phyloP scores from a whole-genome alignment of 768 basidiomycete species.

The Gloeostereum incarnatum region DNA sequence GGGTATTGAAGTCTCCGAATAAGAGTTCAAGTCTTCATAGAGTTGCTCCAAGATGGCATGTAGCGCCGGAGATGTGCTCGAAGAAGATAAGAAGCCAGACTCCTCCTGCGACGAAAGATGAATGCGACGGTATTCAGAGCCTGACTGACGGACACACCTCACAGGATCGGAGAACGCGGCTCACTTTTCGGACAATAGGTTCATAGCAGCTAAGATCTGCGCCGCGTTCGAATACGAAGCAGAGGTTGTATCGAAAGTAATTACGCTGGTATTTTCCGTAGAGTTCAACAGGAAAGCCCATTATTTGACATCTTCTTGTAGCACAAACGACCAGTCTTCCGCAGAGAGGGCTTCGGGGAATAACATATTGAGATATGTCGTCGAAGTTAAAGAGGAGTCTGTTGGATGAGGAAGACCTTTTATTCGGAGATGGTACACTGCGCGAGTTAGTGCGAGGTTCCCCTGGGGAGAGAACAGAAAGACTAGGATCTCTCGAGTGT shows the following conservation, averaged over 20 bases:
- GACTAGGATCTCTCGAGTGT: conserved; percentile 42
- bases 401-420: conserved; percentile 40
- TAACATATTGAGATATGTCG: conserved; percentile 89
- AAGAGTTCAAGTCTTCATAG: conserved; percentile 95
- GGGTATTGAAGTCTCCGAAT: conserved; percentile 89
- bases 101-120: conserved; percentile 52
- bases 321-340: conserved; percentile 85
- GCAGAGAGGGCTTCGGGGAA: conserved; percentile 79
- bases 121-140: neutral
- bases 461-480: conserved; percentile 37
- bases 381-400: conserved; percentile 77
- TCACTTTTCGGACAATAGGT: conserved; percentile 90
- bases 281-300: conserved; percentile 85
- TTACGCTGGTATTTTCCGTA: conserved; percentile 73
- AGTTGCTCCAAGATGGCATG: conserved; percentile 89
- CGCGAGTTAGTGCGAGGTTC: conserved; percentile 34
- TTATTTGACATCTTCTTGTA: conserved; percentile 73
- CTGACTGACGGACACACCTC: conserved; percentile 50
- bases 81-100: conserved; percentile 76
- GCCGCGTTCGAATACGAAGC: conserved; percentile 89
- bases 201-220: conserved; percentile 95
- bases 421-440: conserved; percentile 29
- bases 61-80: conserved; percentile 55
- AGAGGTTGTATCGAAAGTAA: conserved; percentile 90
- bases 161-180: conserved; percentile 77